These are phyloP conservation scores for Emergomyces africanus DNA, from an alignment of 2,329 filamentous ascomycete species.

Conservation along the genomic window DNA sequence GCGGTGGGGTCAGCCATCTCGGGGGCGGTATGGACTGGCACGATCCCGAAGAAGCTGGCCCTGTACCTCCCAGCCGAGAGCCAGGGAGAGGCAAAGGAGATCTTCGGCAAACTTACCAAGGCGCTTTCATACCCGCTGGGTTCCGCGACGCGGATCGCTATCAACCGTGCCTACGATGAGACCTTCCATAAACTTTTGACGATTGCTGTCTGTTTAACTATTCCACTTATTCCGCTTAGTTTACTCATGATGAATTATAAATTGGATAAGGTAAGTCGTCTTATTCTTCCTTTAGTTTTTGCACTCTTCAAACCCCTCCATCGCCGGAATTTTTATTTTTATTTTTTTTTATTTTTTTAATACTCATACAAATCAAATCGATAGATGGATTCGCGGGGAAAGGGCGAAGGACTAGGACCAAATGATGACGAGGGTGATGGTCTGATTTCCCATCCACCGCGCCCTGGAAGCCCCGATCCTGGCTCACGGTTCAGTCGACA, in stretches of 20 bases:
- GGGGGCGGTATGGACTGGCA: slow-evolving; percentile 51
- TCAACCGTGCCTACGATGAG: slow-evolving; percentile 52
- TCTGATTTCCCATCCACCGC: neutral
- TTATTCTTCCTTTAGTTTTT: neutral
- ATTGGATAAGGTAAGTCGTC: slow-evolving; percentile 35
- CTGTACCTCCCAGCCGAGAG: slow-evolving; percentile 38
- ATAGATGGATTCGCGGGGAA: neutral
- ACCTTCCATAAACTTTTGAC: slow-evolving; percentile 48
- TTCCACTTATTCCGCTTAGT: slow-evolving; percentile 45
- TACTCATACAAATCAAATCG: neutral
- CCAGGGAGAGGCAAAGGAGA: slow-evolving; percentile 29
- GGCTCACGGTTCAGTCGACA: neutral
- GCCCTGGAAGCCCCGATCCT: neutral
- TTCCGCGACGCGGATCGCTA: slow-evolving; percentile 44
- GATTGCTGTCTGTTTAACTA: slow-evolving; percentile 40
- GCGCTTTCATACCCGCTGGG: slow-evolving; percentile 49
- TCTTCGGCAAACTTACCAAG: slow-evolving; percentile 40
- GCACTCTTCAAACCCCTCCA: too few species aligned
- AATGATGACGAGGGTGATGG: neutral
- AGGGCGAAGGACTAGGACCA: neutral
- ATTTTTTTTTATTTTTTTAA: too few species aligned
- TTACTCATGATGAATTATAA: slow-evolving; percentile 47
- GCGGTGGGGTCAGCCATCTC: slow-evolving; percentile 49
- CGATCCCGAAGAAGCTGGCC: slow-evolving; percentile 40
- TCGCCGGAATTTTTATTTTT: too few species aligned